A percentile compares a stretch with the other conserved stretches of the same genome.
Conservation (phyloP, 2,329 filamentous ascomycete species). For the Fusarium virguliforme region DNA sequence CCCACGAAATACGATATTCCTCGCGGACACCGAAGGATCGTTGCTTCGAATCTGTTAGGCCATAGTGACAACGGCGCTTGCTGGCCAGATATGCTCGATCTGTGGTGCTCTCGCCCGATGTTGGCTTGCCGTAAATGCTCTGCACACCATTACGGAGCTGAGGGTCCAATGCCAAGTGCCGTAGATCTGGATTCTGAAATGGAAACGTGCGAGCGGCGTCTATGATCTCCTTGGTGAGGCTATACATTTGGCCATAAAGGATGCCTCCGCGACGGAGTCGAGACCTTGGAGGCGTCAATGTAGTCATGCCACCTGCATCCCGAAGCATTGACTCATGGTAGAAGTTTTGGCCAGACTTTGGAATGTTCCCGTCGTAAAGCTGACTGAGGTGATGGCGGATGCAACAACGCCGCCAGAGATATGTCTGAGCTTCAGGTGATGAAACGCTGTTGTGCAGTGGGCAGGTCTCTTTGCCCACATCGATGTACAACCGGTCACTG, state of each 20-base stretch:
- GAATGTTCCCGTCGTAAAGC: constrained; percentile 13
- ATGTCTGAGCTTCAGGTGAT: constrained; percentile 17
- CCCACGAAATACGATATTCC: constrained; percentile 25
- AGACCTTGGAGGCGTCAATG: constrained; percentile 7
- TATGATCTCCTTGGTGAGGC: constrained; percentile 22
- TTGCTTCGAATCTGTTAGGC: constrained; percentile 18
- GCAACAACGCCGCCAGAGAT: constrained; percentile 21
- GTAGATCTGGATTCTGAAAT: constrained; percentile 26
- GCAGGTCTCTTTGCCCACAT: constrained; percentile 21
- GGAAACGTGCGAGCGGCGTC: constrained; percentile 21
- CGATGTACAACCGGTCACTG: constrained; percentile 19
- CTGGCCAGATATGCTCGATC: constrained; percentile 22
- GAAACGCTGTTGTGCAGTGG: constrained; percentile 2
- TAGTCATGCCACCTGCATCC: constrained; percentile 13
- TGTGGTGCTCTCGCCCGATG: neutral
- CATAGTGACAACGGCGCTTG: constrained; percentile 22
- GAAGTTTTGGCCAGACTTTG: constrained; percentile 22
- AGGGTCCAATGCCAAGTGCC: constrained; percentile 12
- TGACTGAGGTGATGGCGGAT: constrained; percentile 13
- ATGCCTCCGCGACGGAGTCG: constrained; percentile 17
- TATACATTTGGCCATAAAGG: constrained; percentile 22
- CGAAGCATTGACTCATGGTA: constrained; percentile 24
- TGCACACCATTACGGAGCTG: constrained; percentile 4
- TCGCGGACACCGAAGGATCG: constrained; percentile 16
- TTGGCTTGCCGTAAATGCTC: constrained; percentile 4